These are phyloP conservation scores for Epichloe sibirici DNA, from an alignment of 2,329 filamentous ascomycete genomes.

Conservation along the genomic window DNA sequence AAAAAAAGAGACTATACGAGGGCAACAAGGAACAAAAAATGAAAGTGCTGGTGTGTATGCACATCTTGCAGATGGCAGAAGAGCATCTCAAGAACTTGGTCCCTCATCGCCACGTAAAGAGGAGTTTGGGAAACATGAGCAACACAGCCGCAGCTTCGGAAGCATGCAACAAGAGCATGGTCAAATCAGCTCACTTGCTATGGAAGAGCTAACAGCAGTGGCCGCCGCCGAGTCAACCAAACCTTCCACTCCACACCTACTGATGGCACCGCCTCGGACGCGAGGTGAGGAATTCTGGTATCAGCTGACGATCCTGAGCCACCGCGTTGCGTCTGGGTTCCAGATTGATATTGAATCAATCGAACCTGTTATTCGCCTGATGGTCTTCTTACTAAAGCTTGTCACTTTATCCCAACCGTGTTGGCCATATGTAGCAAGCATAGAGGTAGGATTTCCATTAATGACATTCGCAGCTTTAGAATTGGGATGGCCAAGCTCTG, in stretches of 20 bases:
- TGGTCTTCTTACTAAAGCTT: slow-evolving; percentile 58
- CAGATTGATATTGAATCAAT: slow-evolving; percentile 18
- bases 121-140: not conserved
- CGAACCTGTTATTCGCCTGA: slow-evolving; percentile 34
- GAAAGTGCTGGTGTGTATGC: not conserved
- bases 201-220: not conserved
- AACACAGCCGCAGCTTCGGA: not conserved
- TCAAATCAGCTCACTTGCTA: not conserved
- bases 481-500: slow-evolving; percentile 28
- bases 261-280: slow-evolving; percentile 37
- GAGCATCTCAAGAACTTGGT: slow-evolving; percentile 10
- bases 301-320: slow-evolving; percentile 21
- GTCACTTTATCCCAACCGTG: slow-evolving; percentile 54
- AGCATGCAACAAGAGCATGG: not conserved
- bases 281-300: slow-evolving; percentile 21
- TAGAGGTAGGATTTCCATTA: slow-evolving; percentile 54
- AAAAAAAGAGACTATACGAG: slow-evolving; percentile 17
- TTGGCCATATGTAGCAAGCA: slow-evolving; percentile 55
- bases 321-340: slow-evolving; percentile 16
- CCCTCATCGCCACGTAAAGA: slow-evolving; percentile 5
- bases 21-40: not conserved
- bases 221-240: not conserved
- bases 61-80: slow-evolving; percentile 14
- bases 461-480: slow-evolving; percentile 58
- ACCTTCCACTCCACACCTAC: slow-evolving; percentile 17